Base-by-base conservation (phyloP, 371 early-diverging fungal species). In the Thermomucor indicae-seudaticae region DNA sequence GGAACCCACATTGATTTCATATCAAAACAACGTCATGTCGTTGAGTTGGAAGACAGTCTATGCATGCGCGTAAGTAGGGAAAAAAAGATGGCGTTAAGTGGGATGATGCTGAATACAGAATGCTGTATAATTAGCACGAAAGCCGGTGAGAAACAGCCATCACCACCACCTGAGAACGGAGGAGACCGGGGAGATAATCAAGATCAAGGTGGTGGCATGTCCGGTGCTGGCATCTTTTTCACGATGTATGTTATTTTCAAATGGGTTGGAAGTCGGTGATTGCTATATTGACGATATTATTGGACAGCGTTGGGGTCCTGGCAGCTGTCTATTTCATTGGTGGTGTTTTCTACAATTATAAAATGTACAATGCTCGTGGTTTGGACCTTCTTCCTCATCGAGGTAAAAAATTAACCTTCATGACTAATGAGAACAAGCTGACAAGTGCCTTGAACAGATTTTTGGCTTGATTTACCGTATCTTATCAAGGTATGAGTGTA, bases 341-440 rank as follows among this genome's bases (percentile, higher is more conserved):
- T 50, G 84, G 84, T 32, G 71, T 77, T 10, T 56, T 79, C 28
- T 83, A 83, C 58, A 83, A 81, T 51, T 73, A 62, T 29, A 75
- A 73, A 41, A 65, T 79, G 41, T 73, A 83, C 43, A 75, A 81
- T 55, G 84, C 81, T 12, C 60, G 75, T 41, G 84, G 84, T 17
- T 47, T 76, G 23, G 75, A 79, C 56, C 69, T 80, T 48, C 79
- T 83, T 43, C 81, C 81, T 61, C 71, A 74, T 65, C 60, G 79
- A 63, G 83, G 82, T 78, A 67, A 62, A 35, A 6, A 34, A 14
- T 47, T 17, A 32, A 40, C 27, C 32, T 43, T 1, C 7, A 24
- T 12, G 16, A 6, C 1, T 17, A 6, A 5, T 37, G 14, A 14
- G 34, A 25, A n/a, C n/a, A n/a, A n/a, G 8, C 24, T 40, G 27